Evolutionary conservation across 2,329 filamentous ascomycete species (phyloP).

Genomic region (Chrysoporthe cubensis): DNA sequence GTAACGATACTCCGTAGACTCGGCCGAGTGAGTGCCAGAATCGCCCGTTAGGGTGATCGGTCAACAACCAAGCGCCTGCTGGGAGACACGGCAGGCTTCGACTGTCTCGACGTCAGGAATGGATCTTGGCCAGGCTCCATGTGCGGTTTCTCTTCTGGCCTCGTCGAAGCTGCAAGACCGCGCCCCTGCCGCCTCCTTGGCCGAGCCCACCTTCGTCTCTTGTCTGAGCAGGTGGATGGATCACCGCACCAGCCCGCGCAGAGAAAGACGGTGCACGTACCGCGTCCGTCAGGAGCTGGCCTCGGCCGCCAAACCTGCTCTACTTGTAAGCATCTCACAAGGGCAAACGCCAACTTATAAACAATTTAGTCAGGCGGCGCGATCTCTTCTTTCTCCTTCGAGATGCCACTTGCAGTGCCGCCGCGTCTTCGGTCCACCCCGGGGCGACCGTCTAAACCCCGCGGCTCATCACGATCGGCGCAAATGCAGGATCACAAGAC

Average conservation of each 20-base stretch:
- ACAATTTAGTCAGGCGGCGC: neutral
- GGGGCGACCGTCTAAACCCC: constrained; percentile 3
- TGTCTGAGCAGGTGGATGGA: neutral
- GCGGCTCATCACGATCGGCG: constrained; percentile 1
- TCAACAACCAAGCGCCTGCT: too few species aligned
- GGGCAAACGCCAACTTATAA: neutral
- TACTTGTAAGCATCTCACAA: constrained; percentile 4
- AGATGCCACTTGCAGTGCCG: neutral
- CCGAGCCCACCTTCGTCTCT: neutral
- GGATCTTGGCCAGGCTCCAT: neutral
- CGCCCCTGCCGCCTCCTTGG: too few species aligned
- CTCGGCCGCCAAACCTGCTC: neutral
- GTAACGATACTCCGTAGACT: too few species aligned
- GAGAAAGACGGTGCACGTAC: neutral
- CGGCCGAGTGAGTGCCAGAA: too few species aligned
- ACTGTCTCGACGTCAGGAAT: neutral
- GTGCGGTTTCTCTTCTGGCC: too few species aligned
- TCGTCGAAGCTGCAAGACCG: too few species aligned
- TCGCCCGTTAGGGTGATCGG: too few species aligned
- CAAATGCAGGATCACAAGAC: constrained; percentile 3
- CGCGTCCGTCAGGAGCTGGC: neutral
- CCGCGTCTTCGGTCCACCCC: neutral
- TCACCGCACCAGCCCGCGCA: neutral
- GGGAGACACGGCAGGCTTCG: neutral
- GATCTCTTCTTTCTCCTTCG: neutral